These are phyloP conservation scores for Cornus florida DNA, from an alignment of 148 eudicot genomes.

Conservation along the genomic window DNA sequence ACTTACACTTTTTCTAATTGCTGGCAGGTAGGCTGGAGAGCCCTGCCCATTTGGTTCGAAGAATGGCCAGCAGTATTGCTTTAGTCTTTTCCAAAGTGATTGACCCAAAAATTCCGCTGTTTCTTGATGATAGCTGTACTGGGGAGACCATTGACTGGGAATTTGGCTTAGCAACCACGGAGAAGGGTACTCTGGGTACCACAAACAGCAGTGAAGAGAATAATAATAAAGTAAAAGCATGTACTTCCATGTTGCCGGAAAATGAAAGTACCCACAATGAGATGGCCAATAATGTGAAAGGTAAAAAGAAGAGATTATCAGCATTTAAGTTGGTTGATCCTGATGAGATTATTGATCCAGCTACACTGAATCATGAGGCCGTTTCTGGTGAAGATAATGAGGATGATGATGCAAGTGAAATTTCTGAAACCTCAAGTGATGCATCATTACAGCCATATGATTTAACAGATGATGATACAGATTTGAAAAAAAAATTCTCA, in stretches of 20 bases:
- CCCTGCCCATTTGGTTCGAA: conserved; percentile 68
- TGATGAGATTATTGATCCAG: conserved; percentile 83
- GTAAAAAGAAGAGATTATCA: conserved; percentile 40
- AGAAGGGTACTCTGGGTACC: conserved; percentile 28
- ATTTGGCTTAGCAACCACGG: conserved; percentile 58
- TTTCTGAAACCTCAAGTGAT: conserved; percentile 72
- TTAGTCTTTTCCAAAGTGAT: conserved; percentile 83
- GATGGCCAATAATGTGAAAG: conserved; percentile 24
- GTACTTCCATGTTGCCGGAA: conserved; percentile 18
- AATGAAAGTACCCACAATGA: conserved; percentile 25
- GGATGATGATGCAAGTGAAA: conserved; percentile 46
- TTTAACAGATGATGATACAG: conserved; percentile 81
- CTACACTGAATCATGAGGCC: conserved; percentile 41
- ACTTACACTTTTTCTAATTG: conserved; percentile 15
- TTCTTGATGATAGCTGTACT: conserved; percentile 71
- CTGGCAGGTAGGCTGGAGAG: conserved; percentile 83
- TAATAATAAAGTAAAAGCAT: conserved; percentile 21
- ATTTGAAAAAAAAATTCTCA: conserved; percentile 69
- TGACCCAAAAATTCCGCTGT: conserved; percentile 88
- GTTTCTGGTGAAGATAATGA: conserved; percentile 44
- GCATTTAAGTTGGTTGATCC: conserved; percentile 59
- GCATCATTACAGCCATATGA: conserved; percentile 92
- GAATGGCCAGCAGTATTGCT: conserved; percentile 84
- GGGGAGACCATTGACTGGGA: conserved; percentile 87
- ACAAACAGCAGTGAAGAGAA: conserved; percentile 20